Base-by-base conservation (phyloP, 495 filamentous ascomycete genomes). In the Astrocystis sublimbata region DNA sequence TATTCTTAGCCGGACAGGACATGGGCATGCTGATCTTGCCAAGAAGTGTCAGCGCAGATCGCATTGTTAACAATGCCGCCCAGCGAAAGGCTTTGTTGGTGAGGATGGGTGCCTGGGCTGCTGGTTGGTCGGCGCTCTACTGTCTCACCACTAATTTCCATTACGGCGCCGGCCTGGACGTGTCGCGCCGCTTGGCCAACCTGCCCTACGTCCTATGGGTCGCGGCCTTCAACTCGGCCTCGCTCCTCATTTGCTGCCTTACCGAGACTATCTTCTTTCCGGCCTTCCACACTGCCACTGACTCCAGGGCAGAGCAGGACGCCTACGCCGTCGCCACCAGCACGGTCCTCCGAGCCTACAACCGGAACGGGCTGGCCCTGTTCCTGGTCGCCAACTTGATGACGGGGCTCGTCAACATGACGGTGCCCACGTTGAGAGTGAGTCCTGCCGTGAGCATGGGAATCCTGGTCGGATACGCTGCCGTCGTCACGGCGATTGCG, bases 141-240 rank as follows among this genome's bases (percentile, higher is more conserved):
- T 76, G 81, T 24, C 68, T 89, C 50, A 81, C 85, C 13, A 90
- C 88, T 21, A 84, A 83, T 45, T 90, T 84, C 65, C 77, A 78
- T 3, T 85, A 89, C 59, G 92, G 91, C 9, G 78, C 88, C 21
- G 85, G 84, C 4, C 78, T 96, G 21, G 78, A 78, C 2, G 91
- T 97, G 6, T 98, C 94, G 4, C 87, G 94, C 30, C 86, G 94
- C 10, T 76, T 99, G 17, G 94, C 94, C 8, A 98, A 98, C 69
- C 85, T 97, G 55, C 92, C 94, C 0, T 99, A 99, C 69, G 78
- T 97, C 33, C 77, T 97, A 50, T 99, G 93, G 93, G 88, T 96
- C 15, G 78, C 86, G 12, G 87, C 92, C 6, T 98, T 92, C 81
- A 99, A 98, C 72, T 88, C 83, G 56, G 79, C 76, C 6, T 91